These are phyloP conservation scores for Circinella minor DNA, from an alignment of 371 early-diverging fungal species.

Conservation along the genomic window DNA sequence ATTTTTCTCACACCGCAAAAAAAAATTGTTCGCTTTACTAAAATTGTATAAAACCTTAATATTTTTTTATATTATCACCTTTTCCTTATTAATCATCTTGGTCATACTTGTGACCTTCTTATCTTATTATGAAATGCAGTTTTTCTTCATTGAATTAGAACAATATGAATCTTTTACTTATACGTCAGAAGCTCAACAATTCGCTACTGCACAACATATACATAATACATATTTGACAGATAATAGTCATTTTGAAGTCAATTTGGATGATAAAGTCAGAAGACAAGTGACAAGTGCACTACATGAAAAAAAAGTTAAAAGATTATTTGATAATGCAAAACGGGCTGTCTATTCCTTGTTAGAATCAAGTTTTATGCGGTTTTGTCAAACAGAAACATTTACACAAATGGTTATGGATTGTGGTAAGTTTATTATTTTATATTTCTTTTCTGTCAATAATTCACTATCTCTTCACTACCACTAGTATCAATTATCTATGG, in stretches of 20 bases:
- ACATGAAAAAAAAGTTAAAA: conserved; percentile 30
- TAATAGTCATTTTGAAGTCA: conserved; percentile 62
- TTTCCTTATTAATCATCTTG: too few species aligned
- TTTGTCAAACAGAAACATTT: conserved; percentile 37
- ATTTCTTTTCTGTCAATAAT: too few species aligned
- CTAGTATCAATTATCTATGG: too few species aligned
- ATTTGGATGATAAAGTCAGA: conserved; percentile 59
- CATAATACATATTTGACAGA: conserved; percentile 57
- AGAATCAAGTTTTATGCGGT: conserved; percentile 58
- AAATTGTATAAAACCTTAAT: conserved; percentile 4
- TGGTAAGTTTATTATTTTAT: conserved; percentile 24
- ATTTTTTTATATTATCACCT: neutral
- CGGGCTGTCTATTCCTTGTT: conserved; percentile 54
- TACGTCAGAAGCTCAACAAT: conserved; percentile 38
- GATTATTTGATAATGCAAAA: conserved; percentile 57
- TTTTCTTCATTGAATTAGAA: conserved; percentile 64
- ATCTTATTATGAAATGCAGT: conserved; percentile 27
- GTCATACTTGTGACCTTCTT: too few species aligned
- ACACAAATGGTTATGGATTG: conserved; percentile 41
- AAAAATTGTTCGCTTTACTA: neutral
- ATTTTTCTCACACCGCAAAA: neutral
- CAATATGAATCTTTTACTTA: conserved; percentile 56
- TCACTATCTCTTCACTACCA: too few species aligned
- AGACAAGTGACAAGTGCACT: conserved; percentile 37
- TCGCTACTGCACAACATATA: conserved; percentile 57